Base-by-base conservation (phyloP, 1,284 basidiomycete genomes). In the Cystobasidiaceae sp. region DNA sequence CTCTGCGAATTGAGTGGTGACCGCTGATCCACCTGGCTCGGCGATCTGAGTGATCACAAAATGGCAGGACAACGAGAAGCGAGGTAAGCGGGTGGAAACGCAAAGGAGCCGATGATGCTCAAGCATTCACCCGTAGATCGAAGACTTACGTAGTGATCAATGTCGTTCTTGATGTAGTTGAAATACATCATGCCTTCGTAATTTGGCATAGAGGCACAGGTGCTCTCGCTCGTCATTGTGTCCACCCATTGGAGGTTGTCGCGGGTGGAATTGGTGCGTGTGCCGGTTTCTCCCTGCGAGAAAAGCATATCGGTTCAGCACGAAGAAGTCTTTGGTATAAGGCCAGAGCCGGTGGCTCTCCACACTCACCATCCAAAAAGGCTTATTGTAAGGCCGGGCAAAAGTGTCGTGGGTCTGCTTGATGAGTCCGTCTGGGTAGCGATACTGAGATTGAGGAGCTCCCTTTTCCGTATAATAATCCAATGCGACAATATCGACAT, bases 201-300 rank as follows among this genome's bases (percentile, higher is more conserved):
- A 58, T 76, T 71, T 33, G 74, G 71, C 62, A 78, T 71, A 6
- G 69, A 52, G 8, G 62, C 17, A 9, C 57, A 56, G 6, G 72
- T 70, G 8, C 68, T 68, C n/a, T 69, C 54, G 23, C 72, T 61
- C 2, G 71, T 71, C 46, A 75, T 71, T 21, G 70, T 67, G 41
- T 74, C 33, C 23, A 75, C 59, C 75, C 75, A 78, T 0, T 58
- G 68, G 19, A 76, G 57, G 15, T 74, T 72, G 6, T 72, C 66
- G 8, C 56, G 37, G 19, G 69, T 69, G 23, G 25, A 33, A 33
- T 64, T 64, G 27, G 61, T 51, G 25, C 61, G 52, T 8, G 61
- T 64, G 6, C 61, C 61, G 4, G 61, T 64, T 33, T 64, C 61
- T n/a, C 51, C 61, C 61, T 64, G 56, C 25, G 28, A 23, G 21